Evolutionary conservation across 1,284 basidiomycete species (phyloP).

Genomic region (Rhodotorula glutinis): DNA sequence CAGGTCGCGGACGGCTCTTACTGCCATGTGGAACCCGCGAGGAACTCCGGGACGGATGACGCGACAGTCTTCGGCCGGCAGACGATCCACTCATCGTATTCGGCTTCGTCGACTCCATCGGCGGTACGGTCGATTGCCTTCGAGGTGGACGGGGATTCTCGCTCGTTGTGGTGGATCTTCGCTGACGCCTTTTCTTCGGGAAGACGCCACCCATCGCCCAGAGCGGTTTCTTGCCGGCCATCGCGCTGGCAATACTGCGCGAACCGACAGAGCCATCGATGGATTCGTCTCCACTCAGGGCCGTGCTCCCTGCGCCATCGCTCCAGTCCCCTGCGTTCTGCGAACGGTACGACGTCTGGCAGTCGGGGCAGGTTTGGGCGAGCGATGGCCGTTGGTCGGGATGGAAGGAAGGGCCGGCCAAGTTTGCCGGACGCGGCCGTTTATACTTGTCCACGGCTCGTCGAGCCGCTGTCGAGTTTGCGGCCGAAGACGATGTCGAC

Average conservation of each 20-base stretch:
- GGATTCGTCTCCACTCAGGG: constrained; percentile 2
- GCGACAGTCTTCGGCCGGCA: too few species aligned
- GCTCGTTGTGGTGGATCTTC: background rate
- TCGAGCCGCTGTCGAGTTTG: background rate
- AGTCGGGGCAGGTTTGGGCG: background rate
- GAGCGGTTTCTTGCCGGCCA: constrained; percentile 1
- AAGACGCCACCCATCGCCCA: constrained; percentile 29
- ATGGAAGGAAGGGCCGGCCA: constrained; percentile 6
- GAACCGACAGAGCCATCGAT: background rate
- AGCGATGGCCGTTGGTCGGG: background rate
- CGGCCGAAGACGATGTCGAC: background rate
- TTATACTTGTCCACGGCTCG: background rate
- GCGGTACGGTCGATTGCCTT: background rate
- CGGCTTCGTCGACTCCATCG: background rate
- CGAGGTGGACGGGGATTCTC: background rate
- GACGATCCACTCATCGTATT: background rate
- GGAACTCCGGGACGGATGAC: too few species aligned
- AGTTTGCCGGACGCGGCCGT: constrained; percentile 7
- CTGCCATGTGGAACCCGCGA: too few species aligned
- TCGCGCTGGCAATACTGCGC: background rate
- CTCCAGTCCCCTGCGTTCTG: background rate
- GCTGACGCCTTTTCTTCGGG: constrained; percentile 11
- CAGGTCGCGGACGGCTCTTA: too few species aligned
- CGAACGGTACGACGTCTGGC: background rate
- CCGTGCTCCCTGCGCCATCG: background rate